These are phyloP conservation scores for Cladophialophora immunda DNA, from an alignment of 2,329 filamentous ascomycete genomes.

Conservation along the genomic window DNA sequence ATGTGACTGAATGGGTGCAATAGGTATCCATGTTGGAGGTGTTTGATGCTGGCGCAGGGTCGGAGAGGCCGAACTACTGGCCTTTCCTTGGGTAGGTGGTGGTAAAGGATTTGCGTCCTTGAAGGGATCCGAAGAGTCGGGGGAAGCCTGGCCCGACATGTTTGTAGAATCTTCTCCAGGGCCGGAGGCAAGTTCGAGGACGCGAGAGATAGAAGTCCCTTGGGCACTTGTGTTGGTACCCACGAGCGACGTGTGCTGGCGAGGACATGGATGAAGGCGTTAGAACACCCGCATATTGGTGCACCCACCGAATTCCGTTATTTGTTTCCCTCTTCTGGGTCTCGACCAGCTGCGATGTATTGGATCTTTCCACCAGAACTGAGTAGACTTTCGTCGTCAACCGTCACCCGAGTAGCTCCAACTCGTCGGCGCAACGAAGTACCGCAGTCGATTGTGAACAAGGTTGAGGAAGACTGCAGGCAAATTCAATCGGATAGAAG, in stretches of 20 bases:
- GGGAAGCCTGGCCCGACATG: conserved; percentile 30
- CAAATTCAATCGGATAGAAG: not conserved
- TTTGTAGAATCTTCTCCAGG: not conserved
- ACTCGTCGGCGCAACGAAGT: not conserved
- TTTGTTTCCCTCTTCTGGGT: not conserved
- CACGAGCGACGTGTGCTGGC: not conserved
- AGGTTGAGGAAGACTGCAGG: not conserved
- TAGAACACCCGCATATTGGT: not conserved
- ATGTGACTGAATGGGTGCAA: conserved; percentile 24
- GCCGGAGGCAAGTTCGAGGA: not conserved
- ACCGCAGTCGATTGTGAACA: not conserved
- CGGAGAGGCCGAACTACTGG: not conserved
- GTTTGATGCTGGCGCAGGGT: conserved; percentile 11
- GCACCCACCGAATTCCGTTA: not conserved
- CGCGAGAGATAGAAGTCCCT: not conserved
- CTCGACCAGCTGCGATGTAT: not conserved
- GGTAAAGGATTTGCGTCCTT: not conserved
- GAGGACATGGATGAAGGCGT: not conserved
- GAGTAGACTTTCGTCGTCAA: not conserved
- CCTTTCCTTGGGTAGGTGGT: not conserved
- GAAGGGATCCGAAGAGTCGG: conserved; percentile 11
- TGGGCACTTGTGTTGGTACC: not conserved
- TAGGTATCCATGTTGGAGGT: conserved; percentile 32
- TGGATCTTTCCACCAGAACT: not conserved
- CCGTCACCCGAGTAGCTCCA: not conserved